Percentiles rank a stretch among this genome's conserved stretches.
These are phyloP conservation scores for Bipolaris zeicola DNA, from an alignment of 2,329 filamentous ascomycete species.

Conservation along the genomic window DNA sequence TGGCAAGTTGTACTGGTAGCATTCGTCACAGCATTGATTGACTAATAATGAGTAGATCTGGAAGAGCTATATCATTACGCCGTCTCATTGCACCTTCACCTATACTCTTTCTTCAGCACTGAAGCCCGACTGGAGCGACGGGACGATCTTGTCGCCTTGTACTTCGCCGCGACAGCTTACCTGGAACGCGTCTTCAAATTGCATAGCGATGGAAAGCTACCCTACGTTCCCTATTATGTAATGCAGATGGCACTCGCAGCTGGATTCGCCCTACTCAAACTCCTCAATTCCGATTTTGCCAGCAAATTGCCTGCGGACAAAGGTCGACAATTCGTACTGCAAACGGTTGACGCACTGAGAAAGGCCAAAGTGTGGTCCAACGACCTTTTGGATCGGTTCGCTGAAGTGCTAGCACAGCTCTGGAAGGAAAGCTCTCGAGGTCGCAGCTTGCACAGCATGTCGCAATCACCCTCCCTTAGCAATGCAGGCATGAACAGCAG, in stretches of 20 bases:
- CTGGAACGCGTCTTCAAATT: conserved; percentile 65
- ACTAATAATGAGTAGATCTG: conserved; percentile 48
- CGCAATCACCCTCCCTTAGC: conserved; percentile 45
- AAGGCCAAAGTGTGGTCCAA: conserved; percentile 77
- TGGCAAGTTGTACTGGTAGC: conserved; percentile 25
- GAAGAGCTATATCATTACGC: conserved; percentile 70
- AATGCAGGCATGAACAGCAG: conserved; percentile 38
- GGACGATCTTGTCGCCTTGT: conserved; percentile 76
- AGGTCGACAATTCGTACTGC: conserved; percentile 70
- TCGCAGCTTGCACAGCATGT: conserved; percentile 45
- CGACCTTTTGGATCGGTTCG: conserved; percentile 77
- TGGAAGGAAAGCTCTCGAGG: conserved; percentile 67
- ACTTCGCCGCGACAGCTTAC: conserved; percentile 72
- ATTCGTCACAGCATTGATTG: neutral
- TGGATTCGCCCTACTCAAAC: conserved; percentile 75
- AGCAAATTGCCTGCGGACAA: conserved; percentile 67
- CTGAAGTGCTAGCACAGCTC: conserved; percentile 85
- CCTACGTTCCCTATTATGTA: conserved; percentile 75
- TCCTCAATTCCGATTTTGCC: conserved; percentile 76
- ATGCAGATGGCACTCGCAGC: conserved; percentile 86
- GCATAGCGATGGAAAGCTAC: conserved; percentile 61
- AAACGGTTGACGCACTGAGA: conserved; percentile 72
- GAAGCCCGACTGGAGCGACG: conserved; percentile 63
- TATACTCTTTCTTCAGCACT: conserved; percentile 82
- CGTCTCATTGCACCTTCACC: conserved; percentile 73